Conservation (phyloP, 225 moss, liverwort and hornwort species). For the Climacium dendroides region DNA sequence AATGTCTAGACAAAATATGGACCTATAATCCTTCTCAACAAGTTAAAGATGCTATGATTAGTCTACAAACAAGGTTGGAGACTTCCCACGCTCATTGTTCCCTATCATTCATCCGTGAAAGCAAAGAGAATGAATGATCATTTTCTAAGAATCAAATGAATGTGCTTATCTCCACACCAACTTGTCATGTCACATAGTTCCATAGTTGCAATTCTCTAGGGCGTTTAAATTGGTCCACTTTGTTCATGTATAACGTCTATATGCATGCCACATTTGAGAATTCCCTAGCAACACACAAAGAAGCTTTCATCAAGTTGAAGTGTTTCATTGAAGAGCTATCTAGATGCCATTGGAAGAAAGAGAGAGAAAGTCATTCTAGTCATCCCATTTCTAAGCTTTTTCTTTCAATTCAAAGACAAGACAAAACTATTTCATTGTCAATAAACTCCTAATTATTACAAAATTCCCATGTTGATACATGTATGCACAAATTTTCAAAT, state of each 20-base stretch:
- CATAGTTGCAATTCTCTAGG: accelerated
- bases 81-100: background rate
- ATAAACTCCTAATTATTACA: too few relatives aligned
- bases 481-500: too few relatives aligned
- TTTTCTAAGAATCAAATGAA: background rate
- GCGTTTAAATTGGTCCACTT: background rate
- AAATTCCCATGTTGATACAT: too few relatives aligned
- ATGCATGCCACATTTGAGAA: background rate
- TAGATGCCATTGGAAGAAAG: background rate
- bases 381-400: too few relatives aligned
- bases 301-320: background rate
- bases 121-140: background rate
- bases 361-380: too few relatives aligned
- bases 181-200: background rate
- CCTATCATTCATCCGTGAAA: background rate
- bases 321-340: too few relatives aligned
- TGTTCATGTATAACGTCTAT: background rate
- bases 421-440: too few relatives aligned
- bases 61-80: background rate
- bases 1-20: background rate
- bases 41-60: background rate
- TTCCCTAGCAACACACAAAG: accelerated
- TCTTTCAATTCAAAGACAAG: too few relatives aligned
- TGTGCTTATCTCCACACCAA: accelerated
- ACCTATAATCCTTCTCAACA: background rate